These are phyloP conservation scores for Clarireedia sp. DNA, from an alignment of 2,329 filamentous ascomycete genomes.

Conservation along the genomic window DNA sequence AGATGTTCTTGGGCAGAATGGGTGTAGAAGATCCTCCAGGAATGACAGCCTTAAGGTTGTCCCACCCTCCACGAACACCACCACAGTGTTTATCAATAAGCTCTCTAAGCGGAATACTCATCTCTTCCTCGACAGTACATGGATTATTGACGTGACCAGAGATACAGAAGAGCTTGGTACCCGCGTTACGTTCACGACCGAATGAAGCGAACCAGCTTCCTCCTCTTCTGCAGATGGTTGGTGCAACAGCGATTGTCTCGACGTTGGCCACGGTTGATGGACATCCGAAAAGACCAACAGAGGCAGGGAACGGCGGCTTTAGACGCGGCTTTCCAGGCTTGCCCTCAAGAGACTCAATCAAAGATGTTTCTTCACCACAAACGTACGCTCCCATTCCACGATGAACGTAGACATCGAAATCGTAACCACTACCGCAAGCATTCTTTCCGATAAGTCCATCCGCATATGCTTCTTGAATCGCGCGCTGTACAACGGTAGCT, in stretches of 20 bases:
- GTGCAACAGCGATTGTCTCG: conserved; percentile 90
- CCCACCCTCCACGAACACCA: conserved; percentile 93
- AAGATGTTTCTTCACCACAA: conserved; percentile 94
- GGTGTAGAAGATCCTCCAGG: conserved; percentile 95
- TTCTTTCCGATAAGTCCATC: conserved; percentile 97
- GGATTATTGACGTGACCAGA: conserved; percentile 99
- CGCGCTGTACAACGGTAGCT: conserved; percentile 83
- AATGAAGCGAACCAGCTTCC: conserved; percentile 89
- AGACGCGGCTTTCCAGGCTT: conserved; percentile 97
- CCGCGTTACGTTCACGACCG: conserved; percentile 90
- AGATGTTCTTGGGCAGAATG: conserved; percentile 81
- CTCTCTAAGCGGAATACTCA: conserved; percentile 93
- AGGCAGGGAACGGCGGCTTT: conserved; percentile 96
- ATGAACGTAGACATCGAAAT: conserved; percentile 96
- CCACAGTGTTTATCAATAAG: conserved; percentile 98
- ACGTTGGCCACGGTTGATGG: conserved; percentile 97
- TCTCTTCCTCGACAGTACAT: conserved; percentile 96
- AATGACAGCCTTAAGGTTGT: conserved; percentile 92
- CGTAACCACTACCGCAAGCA: conserved; percentile 91
- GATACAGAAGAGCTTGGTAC: conserved; percentile 97
- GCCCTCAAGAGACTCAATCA: conserved; percentile 96
- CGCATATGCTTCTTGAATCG: conserved; percentile 96
- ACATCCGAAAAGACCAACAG: conserved; percentile 95
- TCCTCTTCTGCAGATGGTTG: conserved; percentile 90
- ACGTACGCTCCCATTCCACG: conserved; percentile 96